Evolutionary conservation across 176 grass and related monocot species (phyloP).

Genomic region (Elymus sibiricus): DNA sequence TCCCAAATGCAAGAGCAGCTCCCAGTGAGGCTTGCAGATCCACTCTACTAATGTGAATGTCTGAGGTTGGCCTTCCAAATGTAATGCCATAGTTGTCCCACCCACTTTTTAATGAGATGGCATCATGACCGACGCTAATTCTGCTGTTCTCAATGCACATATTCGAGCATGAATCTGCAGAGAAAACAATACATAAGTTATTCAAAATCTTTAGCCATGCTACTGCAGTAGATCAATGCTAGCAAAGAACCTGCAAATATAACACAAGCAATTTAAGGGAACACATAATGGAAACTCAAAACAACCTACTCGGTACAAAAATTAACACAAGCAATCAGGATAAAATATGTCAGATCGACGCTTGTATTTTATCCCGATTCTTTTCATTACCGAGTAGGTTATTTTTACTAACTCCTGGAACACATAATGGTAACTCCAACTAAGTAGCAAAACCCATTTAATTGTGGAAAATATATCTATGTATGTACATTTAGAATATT

Average conservation of each 20-base stretch:
- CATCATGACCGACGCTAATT: constrained; percentile 54
- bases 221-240: background rate
- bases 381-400: background rate
- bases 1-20: constrained; percentile 71
- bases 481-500: background rate
- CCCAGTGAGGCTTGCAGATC: constrained; percentile 57
- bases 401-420: background rate
- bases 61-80: constrained; percentile 50
- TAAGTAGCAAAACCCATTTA: background rate
- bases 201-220: constrained; percentile 17
- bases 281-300: too few species aligned
- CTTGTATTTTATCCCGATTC: background rate
- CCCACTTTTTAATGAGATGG: constrained; percentile 76
- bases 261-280: constrained; percentile 1
- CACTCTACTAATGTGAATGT: constrained; percentile 57
- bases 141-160: constrained; percentile 69
- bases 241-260: background rate
- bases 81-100: constrained; percentile 72
- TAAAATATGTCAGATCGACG: too few species aligned
- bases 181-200: background rate
- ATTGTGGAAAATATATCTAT: background rate
- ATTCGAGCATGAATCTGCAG: constrained; percentile 81
- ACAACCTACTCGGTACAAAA: too few species aligned
- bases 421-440: background rate
- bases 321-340: too few species aligned